Base-by-base conservation (phyloP, 345 rosid genomes). In the Lumnitzera littorea region DNA sequence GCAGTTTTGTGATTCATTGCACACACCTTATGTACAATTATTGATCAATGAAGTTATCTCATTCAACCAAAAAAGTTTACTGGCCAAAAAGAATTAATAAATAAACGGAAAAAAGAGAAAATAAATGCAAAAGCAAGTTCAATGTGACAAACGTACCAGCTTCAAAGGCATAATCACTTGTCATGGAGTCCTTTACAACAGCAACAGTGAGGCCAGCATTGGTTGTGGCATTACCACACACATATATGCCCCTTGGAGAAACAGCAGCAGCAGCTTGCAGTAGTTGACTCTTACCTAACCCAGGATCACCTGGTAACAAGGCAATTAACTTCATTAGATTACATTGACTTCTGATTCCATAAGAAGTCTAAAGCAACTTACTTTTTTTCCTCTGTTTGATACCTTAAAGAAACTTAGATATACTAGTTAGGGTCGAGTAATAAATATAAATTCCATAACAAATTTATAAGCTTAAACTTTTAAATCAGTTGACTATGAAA, bases 121-220 rank as follows among this genome's bases (percentile, higher is more conserved):
- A 20, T 20, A 20, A 58, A 20, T 7, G 6, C 14, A 29, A 46
- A 25, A 23, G 13, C 48, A 54, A 57, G 61, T 48, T 60, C 46
- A 63, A 62, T 61, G 59, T 62, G 63, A 75, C 65, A 62, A 50
- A 55, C 61, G 24, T 87, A 94, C 99, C 97, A 74, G 97, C 99
- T 77, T 92, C 98, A 58, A 94, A 94, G 29, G 96, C 91, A 79
- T 87, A 94, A 75, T 90, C 97, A 72, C 82, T 80, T 65, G 97
- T 85, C 82, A 82, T 69, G 50, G 97, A 70, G 67, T 94, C 99
- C 86, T 83, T 94, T 57, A 94, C 95, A 51, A 94, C 95, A 69
- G 99, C 96, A 53, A 94, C 99, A 41, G 99, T 94, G 65, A 89
- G 97, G 65, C 97, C 97, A 65, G 96, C 90, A 67, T 78, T 85